A percentile compares a stretch with the other conserved stretches of the same genome.
Conservation (phyloP, 2,329 filamentous ascomycete species). For the Leptographium radiaticola region DNA sequence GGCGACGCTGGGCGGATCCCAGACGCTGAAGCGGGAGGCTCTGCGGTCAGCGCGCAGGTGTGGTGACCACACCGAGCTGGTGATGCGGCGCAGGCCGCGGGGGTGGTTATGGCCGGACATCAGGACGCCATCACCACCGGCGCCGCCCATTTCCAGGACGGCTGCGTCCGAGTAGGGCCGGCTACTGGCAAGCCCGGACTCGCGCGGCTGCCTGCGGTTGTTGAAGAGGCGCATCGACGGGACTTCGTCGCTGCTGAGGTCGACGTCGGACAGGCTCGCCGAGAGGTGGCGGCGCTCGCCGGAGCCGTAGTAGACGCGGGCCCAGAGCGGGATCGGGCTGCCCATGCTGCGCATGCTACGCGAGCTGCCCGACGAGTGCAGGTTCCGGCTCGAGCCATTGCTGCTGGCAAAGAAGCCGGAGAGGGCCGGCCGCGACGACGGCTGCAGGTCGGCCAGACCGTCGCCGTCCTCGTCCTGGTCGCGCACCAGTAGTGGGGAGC, state of each 20-base stretch:
- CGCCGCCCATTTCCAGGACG: slow-evolving; percentile 29
- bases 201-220: slow-evolving; percentile 28
- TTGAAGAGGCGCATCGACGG: slow-evolving; percentile 28
- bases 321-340: slow-evolving; percentile 39
- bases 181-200: slow-evolving; percentile 6
- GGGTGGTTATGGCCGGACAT: background rate
- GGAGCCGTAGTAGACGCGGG: slow-evolving; percentile 57
- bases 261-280: slow-evolving; percentile 26
- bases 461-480: slow-evolving; percentile 53
- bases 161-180: slow-evolving; percentile 18
- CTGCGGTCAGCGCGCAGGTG: slow-evolving; percentile 54
- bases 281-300: slow-evolving; percentile 44
- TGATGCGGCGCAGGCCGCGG: slow-evolving; percentile 29
- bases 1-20: slow-evolving; percentile 60
- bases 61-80: slow-evolving; percentile 58
- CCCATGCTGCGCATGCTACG: slow-evolving; percentile 25
- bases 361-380: slow-evolving; percentile 34
- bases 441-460: slow-evolving; percentile 46
- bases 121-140: background rate
- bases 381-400: slow-evolving; percentile 29
- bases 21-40: slow-evolving; percentile 45
- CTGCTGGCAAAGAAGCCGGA: slow-evolving; percentile 34
- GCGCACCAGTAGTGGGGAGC: slow-evolving; percentile 26
- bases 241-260: slow-evolving; percentile 21
- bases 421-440: slow-evolving; percentile 38